A percentile compares a stretch with the other conserved stretches of the same genome.
These are phyloP conservation scores for Zopfia rhizophila DNA, from an alignment of 2,329 filamentous ascomycete species.

Conservation along the genomic window DNA sequence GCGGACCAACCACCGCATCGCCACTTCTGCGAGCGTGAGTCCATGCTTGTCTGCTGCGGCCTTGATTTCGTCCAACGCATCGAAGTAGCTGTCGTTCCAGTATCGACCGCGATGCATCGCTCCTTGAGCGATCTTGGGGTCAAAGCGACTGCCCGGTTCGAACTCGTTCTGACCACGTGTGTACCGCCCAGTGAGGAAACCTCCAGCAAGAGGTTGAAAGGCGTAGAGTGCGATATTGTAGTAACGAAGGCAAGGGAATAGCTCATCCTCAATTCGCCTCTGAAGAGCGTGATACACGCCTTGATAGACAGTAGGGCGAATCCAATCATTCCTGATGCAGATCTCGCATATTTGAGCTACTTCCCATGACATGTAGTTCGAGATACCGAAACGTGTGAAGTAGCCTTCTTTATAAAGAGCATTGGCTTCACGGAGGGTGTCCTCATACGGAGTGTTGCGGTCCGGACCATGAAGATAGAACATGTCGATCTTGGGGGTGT, in stretches of 20 bases:
- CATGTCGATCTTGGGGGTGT: constrained; percentile 19
- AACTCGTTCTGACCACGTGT: constrained; percentile 39
- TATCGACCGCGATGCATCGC: constrained; percentile 69
- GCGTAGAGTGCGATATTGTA: constrained; percentile 43
- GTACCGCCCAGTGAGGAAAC: constrained; percentile 45
- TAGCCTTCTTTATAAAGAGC: constrained; percentile 84
- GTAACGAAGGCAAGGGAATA: constrained; percentile 41
- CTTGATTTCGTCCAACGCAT: constrained; percentile 43
- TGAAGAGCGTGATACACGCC: constrained; percentile 10
- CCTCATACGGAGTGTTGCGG: constrained; percentile 54
- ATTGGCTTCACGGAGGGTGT: constrained; percentile 76
- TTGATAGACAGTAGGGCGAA: constrained; percentile 82
- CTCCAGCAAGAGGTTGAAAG: constrained; percentile 44
- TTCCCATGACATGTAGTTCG: constrained; percentile 84
- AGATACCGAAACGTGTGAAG: constrained; percentile 79
- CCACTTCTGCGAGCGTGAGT: constrained; percentile 56
- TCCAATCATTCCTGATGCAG: constrained; percentile 80
- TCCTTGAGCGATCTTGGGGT: constrained; percentile 51
- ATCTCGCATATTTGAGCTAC: constrained; percentile 82
- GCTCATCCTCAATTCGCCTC: constrained; percentile 43
- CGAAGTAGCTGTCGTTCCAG: constrained; percentile 49
- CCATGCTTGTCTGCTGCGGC: constrained; percentile 55
- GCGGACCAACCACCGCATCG: constrained; percentile 59
- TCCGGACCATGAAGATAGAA: constrained; percentile 48
- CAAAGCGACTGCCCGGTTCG: constrained; percentile 61